Evolutionary conservation across 805 yeast genomes (phyloP), one percentile per base, ranked within the genome.

Genomic region (Saccharomycopsis javanensis): DNA sequence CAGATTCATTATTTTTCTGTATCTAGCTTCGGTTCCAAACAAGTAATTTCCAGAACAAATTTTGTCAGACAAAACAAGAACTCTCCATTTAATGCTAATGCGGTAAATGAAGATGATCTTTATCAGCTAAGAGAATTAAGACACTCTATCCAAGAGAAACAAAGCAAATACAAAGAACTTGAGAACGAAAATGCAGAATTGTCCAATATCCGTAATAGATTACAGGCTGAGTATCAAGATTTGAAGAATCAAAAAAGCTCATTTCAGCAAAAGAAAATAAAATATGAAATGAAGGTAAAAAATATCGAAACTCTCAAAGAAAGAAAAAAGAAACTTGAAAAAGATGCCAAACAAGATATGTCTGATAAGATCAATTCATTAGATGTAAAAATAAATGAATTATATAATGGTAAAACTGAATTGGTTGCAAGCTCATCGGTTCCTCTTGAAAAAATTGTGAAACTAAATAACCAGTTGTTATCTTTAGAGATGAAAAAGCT

Each of bases 11-110:
- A 73, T 10, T 70, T 86, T 15, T 70, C 67, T 7, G 73, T 73
- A 60, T 90, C 97, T 1, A 68, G 67, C 16, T 89, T 85, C 69
- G 96, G 95, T 27, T 68, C 72, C 2, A 74, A 70, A 61, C 87
- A 82, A 64, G 70, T 76, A 1, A 73, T 63, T 61, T 18, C 62
- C 66, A 51, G 62, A 67, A 57, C 62, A 1, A 53, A 61, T 11
- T 60, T 55, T 27, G 61, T 69, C 5, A 48, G 59, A 2, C 46
- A 33, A 2, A 61, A 64, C 6, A 54, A 46, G 10, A 35, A 60
- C 5, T 42, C 42, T 1, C 50, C 38, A 18, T 68, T 64, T 51
- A 57, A 58, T 15, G 50, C 64, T 7, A 64, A 59, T 48, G 67
- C 67, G 30, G 53, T 66, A 7, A 57, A 25, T 54, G 57, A 52